These are phyloP conservation scores for Boechera retrofracta DNA, from an alignment of 345 rosid species.

Conservation along the genomic window DNA sequence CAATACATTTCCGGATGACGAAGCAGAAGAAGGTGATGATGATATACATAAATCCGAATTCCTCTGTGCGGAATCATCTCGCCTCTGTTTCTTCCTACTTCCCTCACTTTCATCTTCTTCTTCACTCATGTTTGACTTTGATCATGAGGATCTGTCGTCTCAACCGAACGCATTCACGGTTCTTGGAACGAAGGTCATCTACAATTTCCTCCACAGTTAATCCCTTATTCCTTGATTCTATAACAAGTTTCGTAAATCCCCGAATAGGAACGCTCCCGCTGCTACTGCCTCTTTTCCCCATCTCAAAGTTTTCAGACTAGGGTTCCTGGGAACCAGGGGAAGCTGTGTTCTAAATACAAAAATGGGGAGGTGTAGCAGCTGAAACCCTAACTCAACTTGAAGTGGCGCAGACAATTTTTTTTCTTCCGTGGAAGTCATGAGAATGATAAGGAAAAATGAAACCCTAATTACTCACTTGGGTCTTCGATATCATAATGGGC, in stretches of 20 bases:
- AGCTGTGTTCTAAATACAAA: neutral
- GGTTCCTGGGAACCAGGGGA: neutral
- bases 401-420: neutral
- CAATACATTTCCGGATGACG: neutral
- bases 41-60: neutral
- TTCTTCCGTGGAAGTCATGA: too few species aligned
- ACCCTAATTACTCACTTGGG: too few species aligned
- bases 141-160: neutral
- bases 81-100: neutral
- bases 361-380: neutral
- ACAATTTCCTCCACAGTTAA: slow-evolving; percentile 8
- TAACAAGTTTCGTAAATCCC: neutral
- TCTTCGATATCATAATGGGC: too few species aligned
- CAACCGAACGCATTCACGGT: neutral
- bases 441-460: too few species aligned
- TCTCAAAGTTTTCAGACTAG: neutral
- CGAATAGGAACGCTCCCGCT: neutral
- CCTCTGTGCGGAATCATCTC: neutral
- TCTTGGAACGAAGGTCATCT: neutral
- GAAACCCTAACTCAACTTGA: neutral
- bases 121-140: neutral
- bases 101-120: neutral
- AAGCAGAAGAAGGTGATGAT: slow-evolving; percentile 4
- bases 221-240: neutral
- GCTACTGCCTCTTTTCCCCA: neutral